These are phyloP conservation scores for Termitomyces sp. DNA, from an alignment of 768 basidiomycete genomes.

Conservation along the genomic window DNA sequence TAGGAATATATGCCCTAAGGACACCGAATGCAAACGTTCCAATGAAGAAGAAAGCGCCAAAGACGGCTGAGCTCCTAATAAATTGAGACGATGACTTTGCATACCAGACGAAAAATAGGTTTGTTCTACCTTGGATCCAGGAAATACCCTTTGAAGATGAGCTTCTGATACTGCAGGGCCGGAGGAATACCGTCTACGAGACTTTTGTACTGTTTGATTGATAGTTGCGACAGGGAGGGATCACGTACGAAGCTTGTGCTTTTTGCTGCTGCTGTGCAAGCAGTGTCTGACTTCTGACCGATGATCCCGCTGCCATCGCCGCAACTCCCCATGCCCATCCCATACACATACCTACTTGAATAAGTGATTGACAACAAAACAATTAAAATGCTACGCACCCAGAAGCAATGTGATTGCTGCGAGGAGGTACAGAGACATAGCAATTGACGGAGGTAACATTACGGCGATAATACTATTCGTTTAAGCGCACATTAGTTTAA, in stretches of 20 bases:
- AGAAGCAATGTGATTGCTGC: conserved; percentile 26
- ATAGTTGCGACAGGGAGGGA: not conserved
- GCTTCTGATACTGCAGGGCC: conserved; percentile 24
- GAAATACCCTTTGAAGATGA: conserved; percentile 32
- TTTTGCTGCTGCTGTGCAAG: conserved; percentile 26
- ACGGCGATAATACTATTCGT: conserved; percentile 29
- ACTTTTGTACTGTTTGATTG: conserved; percentile 7
- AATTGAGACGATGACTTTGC: not conserved
- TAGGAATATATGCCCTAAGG: conserved; percentile 33
- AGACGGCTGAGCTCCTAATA: conserved; percentile 33
- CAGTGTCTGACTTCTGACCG: conserved; percentile 28
- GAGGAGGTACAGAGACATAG: conserved; percentile 31
- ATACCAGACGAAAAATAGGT: conserved; percentile 22
- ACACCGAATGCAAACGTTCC: conserved; percentile 34
- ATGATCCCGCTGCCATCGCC: conserved; percentile 34
- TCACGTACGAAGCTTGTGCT: conserved; percentile 29
- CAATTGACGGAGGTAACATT: conserved; percentile 33
- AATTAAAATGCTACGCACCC: conserved; percentile 17
- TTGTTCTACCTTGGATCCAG: conserved; percentile 31
- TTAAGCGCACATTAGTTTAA: not conserved
- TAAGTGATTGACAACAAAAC: not conserved
- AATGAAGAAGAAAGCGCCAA: conserved; percentile 37
- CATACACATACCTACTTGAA: conserved; percentile 29
- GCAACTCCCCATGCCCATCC: conserved; percentile 44
- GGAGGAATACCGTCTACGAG: conserved; percentile 21